phyloP scores from a whole-genome alignment of 1,284 basidiomycete genomes.

The Moesziomyces sp. region DNA sequence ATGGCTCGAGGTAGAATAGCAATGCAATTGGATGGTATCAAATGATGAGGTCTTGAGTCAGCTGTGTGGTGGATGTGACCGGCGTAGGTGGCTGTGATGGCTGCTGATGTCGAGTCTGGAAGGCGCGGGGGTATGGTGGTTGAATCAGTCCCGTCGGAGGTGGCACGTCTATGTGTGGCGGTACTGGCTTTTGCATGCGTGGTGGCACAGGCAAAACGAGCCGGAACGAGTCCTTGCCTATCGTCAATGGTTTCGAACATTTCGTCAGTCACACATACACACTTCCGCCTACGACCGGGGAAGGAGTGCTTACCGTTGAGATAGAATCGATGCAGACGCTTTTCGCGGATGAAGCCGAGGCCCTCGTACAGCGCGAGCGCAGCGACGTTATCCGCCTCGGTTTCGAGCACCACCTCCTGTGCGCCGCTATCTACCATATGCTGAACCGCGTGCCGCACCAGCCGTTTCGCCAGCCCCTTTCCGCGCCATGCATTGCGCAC shows the following conservation, averaged over 20 bases:
- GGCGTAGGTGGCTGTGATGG: neutral
- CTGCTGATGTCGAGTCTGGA: neutral
- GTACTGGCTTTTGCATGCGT: slow-evolving; percentile 7
- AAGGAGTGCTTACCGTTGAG: slow-evolving; percentile 75
- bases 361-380: slow-evolving; percentile 89
- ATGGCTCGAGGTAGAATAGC: too few relatives aligned
- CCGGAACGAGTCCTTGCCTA: slow-evolving; percentile 63
- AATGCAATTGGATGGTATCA: neutral
- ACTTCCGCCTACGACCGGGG: neutral
- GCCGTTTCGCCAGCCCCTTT: slow-evolving; percentile 71
- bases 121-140: slow-evolving; percentile 10
- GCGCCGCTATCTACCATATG: slow-evolving; percentile 83
- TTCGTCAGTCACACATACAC: too few relatives aligned
- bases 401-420: slow-evolving; percentile 93
- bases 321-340: slow-evolving; percentile 93
- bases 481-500: slow-evolving; percentile 50
- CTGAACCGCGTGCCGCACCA: slow-evolving; percentile 76
- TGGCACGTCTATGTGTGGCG: slow-evolving; percentile 6
- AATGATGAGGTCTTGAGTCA: neutral
- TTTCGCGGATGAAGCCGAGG: slow-evolving; percentile 94
- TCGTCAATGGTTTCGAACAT: too few relatives aligned
- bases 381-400: slow-evolving; percentile 90
- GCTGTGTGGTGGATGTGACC: neutral
- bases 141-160: slow-evolving; percentile 30
- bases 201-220: slow-evolving; percentile 53